Evolutionary conservation across 352 stramenopile genomes (phyloP), one percentile per base, ranked within the genome.

Genomic region (Achlya hypogyna): DNA sequence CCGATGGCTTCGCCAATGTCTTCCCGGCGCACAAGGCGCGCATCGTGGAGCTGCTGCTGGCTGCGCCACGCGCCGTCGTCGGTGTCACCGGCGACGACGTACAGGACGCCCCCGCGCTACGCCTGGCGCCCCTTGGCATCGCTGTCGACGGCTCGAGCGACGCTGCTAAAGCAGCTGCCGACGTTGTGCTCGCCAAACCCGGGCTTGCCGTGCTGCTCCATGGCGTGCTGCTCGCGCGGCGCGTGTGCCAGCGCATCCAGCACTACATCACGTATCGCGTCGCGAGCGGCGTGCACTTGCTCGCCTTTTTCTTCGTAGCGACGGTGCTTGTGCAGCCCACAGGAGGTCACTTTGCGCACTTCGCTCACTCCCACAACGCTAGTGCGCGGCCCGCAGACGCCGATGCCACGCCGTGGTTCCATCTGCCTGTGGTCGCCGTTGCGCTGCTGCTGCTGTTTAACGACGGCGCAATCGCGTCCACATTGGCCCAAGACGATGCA

Each of bases 211-310:
- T 96, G 10, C 96, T 98, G 42, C 84, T 97, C 63, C 83, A 91
- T 65, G 89, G 84, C 32, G 93, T 98, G 51, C 79, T 91, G 18
- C 72, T 94, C 9, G 89, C 93, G 14, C 87, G 96, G 54, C 86
- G 91, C 62, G 98, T 98, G 68, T 98, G 98, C 74, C 79, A 91
- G 65, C 88, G 95, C 49, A 97, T 99, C 75, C 80, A 73, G 59
- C 97, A 96, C 74, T 98, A 97, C 75, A 83, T 97, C 72, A 96
- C 87, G 51, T 98, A 98, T 76, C 86, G 91, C 42, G 93, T 97
- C 71, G 87, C 91, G 47, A 89, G 78, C 67, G 97, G 87, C 25
- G 79, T 98, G 51, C 88, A 98, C 67, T 75, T 98, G 31, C 71
- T 98, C 23, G 70, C 96, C 59, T 98, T 98, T 75, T 94, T 98